Conservation (phyloP, 164 flowering plant species). For the Echeveria elegans region DNA sequence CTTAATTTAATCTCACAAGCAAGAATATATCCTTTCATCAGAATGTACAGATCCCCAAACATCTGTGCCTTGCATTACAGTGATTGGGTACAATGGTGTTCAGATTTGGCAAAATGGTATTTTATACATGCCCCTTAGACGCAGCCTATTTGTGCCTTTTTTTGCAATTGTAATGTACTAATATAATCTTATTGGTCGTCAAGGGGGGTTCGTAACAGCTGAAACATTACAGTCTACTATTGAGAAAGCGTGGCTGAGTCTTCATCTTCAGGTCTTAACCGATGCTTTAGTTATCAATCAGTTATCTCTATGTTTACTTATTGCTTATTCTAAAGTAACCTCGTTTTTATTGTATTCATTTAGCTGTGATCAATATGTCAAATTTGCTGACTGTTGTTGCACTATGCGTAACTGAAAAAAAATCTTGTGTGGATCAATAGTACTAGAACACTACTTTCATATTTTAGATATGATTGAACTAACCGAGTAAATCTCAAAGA, state of each 20-base stretch:
- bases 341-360: not conserved
- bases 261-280: conserved; percentile 57
- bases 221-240: conserved; percentile 52
- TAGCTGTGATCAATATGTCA: not conserved
- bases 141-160: not conserved
- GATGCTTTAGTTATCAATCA: not conserved
- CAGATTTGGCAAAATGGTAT: conserved; percentile 67
- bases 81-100: conserved; percentile 65
- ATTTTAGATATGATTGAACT: too few species aligned
- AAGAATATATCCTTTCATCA: conserved; percentile 29
- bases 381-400: too few species aligned
- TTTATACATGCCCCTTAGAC: not conserved
- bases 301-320: too few species aligned
- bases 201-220: conserved; percentile 61
- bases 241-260: conserved; percentile 59
- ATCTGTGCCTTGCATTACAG: conserved; percentile 57
- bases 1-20: too few species aligned
- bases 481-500: too few species aligned
- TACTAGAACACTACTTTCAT: too few species aligned
- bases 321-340: not conserved
- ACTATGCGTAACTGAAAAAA: too few species aligned
- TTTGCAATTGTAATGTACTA: not conserved
- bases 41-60: conserved; percentile 59
- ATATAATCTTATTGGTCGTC: conserved; percentile 6
- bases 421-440: too few species aligned